A percentile compares a stretch with the other conserved stretches of the same genome.
Conservation (phyloP, 2,329 filamentous ascomycete species). For the Trichoderma sp. region DNA sequence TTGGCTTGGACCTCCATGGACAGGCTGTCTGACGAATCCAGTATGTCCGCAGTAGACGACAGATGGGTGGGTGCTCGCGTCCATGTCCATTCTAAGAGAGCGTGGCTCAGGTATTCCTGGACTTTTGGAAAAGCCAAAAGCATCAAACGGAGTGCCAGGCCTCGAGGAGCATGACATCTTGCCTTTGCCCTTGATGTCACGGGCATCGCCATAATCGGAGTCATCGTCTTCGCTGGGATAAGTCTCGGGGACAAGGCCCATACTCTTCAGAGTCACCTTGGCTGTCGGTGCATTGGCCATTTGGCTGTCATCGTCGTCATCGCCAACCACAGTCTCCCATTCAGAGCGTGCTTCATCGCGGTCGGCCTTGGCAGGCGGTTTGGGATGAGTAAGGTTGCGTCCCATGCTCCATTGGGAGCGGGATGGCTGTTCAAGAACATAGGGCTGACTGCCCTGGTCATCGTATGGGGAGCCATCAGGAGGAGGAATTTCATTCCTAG, state of each 20-base stretch:
- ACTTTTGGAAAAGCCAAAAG: not conserved
- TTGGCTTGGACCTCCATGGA: not conserved
- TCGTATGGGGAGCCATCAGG: not conserved
- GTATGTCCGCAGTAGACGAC: not conserved
- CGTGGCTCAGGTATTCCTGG: not conserved
- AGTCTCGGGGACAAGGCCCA: not conserved
- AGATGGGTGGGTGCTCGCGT: not conserved
- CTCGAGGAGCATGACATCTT: not conserved
- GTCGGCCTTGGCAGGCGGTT: not conserved
- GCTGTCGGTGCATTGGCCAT: not conserved
- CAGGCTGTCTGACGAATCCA: not conserved
- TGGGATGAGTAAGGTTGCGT: not conserved
- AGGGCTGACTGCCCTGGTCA: not conserved
- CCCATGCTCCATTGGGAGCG: not conserved
- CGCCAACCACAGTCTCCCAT: constrained; percentile 32
- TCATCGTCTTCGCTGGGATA: not conserved
- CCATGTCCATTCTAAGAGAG: not conserved
- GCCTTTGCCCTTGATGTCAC: not conserved
- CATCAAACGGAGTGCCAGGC: constrained; percentile 7
- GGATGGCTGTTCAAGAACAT: constrained; percentile 13
- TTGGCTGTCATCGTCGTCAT: constrained; percentile 25
- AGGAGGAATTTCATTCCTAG: constrained; percentile 13
- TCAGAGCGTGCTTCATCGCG: constrained; percentile 28
- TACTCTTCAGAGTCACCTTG: not conserved
- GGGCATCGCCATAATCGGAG: not conserved